Evolutionary conservation across 2,329 filamentous ascomycete species (phyloP).

Genomic region (Cytospora mali): DNA sequence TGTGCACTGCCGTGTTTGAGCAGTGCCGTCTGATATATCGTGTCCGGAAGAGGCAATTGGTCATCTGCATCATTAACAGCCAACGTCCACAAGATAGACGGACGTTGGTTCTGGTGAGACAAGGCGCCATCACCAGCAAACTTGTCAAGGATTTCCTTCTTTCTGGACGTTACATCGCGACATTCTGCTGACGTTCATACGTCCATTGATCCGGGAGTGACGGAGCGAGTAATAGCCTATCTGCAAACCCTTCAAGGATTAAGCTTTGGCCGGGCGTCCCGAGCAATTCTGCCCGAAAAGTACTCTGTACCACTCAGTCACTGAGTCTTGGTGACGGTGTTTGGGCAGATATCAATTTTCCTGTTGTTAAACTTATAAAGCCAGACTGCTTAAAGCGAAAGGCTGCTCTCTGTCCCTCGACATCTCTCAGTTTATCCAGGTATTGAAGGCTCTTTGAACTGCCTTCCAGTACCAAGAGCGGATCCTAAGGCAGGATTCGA

Average conservation of each 20-base stretch:
- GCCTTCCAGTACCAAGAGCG: not conserved
- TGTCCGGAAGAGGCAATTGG: not conserved
- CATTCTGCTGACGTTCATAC: not conserved
- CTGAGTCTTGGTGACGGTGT: not conserved
- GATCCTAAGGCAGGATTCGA: slow-evolving; percentile 4
- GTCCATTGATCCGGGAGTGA: not conserved
- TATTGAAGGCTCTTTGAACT: not conserved
- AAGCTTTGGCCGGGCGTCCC: not conserved
- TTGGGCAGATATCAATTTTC: not conserved
- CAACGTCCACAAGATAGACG: not conserved
- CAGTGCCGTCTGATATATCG: not conserved
- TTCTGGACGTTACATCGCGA: not conserved
- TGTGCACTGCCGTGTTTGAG: not conserved
- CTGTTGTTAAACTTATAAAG: not conserved
- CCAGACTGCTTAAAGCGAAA: too few species aligned
- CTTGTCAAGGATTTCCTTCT: not conserved
- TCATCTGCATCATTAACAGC: not conserved
- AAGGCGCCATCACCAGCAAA: not conserved
- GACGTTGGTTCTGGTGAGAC: not conserved
- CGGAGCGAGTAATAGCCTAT: not conserved
- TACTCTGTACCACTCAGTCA: slow-evolving; percentile 2
- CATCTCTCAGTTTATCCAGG: not conserved
- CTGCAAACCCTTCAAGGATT: not conserved
- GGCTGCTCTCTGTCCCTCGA: not conserved
- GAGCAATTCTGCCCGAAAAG: not conserved